Evolutionary conservation across 768 basidiomycete species (phyloP), one percentile per base, ranked within the genome.

Genomic region (Leccinum longicurvipes): DNA sequence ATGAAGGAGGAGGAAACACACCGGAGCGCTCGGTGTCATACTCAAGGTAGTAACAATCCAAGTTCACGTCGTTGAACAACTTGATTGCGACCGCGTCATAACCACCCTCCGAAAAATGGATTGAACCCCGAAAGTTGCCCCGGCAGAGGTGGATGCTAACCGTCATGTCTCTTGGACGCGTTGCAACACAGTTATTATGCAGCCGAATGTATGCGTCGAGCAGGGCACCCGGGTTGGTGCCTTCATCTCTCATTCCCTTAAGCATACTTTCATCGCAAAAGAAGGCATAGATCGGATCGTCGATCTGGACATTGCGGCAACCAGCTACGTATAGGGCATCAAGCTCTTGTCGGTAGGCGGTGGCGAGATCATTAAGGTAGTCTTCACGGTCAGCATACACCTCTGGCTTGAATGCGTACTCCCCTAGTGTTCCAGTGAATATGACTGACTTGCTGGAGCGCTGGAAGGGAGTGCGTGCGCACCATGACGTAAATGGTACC

Each of bases 401-500:
- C 0, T n/a, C 61, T 19, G 53, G 55, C 14, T 17, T 11, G 54
- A 58, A 68, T 2, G 67, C 63, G 32, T 69, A 50, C 23, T 69
- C 51, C 8, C 67, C 67, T 39, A n/a, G 36, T 24, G 5, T 2
- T 29, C 15, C 2, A 2, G 32, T 56, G 32, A 60, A 47, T 47
- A 15, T 3, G 6, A 10, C 0, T 17, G 27, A 28, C 3, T 8
- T 7, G 6, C 3, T 4, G 8, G 19, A 21, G 19, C n/a, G 14
- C 17, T 3, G 7, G 42, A 53, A 19, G 27, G 10, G 17, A 36
- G 14, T 34, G 14, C 4, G 12, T 10, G 12, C 60, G 76, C 77
- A 49, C 86, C 86, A 64, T 85, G 84, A 24, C 82, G 80, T 28
- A 86, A 79, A 66, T 86, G 85, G 67, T 82, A 85, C 85, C 86